Evolutionary conservation across 1,284 basidiomycete species (phyloP).

Genomic region (Phylloporus gajari): DNA sequence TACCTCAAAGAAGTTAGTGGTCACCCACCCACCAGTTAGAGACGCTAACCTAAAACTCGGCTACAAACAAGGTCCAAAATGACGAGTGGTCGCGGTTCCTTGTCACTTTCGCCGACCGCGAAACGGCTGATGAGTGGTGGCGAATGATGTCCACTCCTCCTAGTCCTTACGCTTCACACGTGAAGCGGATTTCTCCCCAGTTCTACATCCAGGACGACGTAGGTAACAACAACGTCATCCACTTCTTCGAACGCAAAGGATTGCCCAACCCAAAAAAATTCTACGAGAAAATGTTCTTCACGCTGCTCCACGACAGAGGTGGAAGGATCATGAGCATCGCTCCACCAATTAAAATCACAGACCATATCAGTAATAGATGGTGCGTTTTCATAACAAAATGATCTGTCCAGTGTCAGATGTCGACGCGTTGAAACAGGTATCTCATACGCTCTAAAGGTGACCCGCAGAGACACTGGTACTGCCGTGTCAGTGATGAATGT

Average conservation of each 20-base stretch:
- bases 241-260: neutral
- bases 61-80: neutral
- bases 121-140: conserved; percentile 14
- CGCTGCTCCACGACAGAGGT: neutral
- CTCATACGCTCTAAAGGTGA: neutral
- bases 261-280: neutral
- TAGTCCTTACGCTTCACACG: neutral
- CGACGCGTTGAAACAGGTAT: neutral
- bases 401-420: neutral
- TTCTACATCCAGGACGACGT: neutral
- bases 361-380: no score
- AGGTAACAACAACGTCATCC: neutral
- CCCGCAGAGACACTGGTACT: neutral
- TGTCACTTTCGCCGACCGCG: conserved; percentile 10
- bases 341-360: neutral
- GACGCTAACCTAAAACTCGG: neutral
- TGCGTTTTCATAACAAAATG: neutral
- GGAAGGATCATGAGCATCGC: neutral
- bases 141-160: neutral
- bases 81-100: neutral
- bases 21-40: neutral
- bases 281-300: neutral
- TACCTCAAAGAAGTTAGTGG: neutral
- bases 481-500: neutral
- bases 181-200: neutral